Conservation (phyloP, 1,284 basidiomycete species). For the Ustilago vetiveriae region DNA sequence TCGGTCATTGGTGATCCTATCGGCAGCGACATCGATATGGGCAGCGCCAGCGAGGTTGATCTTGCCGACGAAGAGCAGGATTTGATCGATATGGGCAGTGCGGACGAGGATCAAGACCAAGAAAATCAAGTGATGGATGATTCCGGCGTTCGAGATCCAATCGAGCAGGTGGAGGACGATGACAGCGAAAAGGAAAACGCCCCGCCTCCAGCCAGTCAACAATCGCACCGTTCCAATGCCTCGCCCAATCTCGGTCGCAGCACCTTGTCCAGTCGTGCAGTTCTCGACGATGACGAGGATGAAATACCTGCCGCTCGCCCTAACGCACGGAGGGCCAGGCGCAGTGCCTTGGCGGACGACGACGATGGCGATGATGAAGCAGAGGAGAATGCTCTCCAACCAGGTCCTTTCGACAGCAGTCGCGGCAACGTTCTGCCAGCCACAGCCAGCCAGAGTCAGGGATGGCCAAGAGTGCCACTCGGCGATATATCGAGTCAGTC, state of each 20-base stretch:
- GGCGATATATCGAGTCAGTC: conserved; percentile 43
- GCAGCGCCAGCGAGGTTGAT: conserved; percentile 41
- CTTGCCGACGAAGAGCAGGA: conserved; percentile 27
- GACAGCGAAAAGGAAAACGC: conserved; percentile 61
- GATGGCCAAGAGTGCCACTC: conserved; percentile 20
- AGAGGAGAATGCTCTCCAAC: conserved; percentile 23
- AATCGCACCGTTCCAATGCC: conserved; percentile 15
- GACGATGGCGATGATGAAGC: conserved; percentile 38
- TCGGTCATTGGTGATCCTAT: conserved; percentile 19
- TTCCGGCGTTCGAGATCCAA: conserved; percentile 13
- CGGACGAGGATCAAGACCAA: conserved; percentile 18
- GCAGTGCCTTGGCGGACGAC: conserved; percentile 40
- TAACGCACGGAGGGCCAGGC: conserved; percentile 15
- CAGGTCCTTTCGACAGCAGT: conserved; percentile 28
- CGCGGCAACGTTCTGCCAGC: conserved; percentile 6
- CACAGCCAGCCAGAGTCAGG: conserved; percentile 8
- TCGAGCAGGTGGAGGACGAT: conserved; percentile 28
- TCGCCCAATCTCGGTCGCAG: conserved; percentile 22
- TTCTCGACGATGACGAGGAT: conserved; percentile 49
- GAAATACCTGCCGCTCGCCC: conserved; percentile 32
- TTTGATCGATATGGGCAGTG: conserved; percentile 23
- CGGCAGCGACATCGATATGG: conserved; percentile 45
- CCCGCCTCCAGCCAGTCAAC: conserved; percentile 39
- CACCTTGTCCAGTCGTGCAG: conserved; percentile 24
- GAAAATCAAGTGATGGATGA: conserved; percentile 9